Conservation (phyloP, 2,329 filamentous ascomycete genomes). For the Monilinia vaccinii-corymbosi region DNA sequence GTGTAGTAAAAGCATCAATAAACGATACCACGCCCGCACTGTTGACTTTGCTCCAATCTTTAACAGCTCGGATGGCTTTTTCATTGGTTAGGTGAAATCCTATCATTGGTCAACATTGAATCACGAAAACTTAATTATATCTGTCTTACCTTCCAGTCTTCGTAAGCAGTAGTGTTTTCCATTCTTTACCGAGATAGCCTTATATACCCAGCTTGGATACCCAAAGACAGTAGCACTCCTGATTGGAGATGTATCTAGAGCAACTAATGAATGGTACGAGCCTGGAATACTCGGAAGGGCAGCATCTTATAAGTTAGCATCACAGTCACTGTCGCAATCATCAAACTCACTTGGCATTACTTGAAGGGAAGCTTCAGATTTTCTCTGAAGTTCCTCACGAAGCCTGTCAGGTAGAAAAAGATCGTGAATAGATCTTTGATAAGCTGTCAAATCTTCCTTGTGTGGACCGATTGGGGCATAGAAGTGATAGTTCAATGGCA, state of each 20-base stretch:
- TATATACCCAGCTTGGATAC: conserved; percentile 90
- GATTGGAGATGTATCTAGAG: conserved; percentile 72
- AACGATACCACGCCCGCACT: conserved; percentile 77
- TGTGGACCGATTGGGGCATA: conserved; percentile 84
- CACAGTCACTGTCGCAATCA: too few species aligned
- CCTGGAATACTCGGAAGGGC: conserved; percentile 49
- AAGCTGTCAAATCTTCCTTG: conserved; percentile 69
- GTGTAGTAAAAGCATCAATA: conserved; percentile 86
- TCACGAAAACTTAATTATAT: not conserved
- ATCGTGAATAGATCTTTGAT: conserved; percentile 80
- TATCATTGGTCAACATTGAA: conserved; percentile 23
- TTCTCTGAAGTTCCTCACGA: conserved; percentile 82
- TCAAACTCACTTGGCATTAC: conserved; percentile 61
- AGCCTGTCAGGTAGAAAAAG: conserved; percentile 85
- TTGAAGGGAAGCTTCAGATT: conserved; percentile 75
- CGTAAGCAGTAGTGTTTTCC: conserved; percentile 82
- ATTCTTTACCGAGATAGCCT: conserved; percentile 81
- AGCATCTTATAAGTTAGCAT: conserved; percentile 37
- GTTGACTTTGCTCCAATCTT: conserved; percentile 79
- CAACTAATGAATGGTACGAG: conserved; percentile 86
- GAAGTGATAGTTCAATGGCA: conserved; percentile 76
- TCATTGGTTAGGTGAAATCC: conserved; percentile 84
- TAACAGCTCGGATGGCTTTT: conserved; percentile 75
- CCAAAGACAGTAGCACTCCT: conserved; percentile 75
- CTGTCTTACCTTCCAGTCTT: conserved; percentile 61